phyloP scores from a whole-genome alignment of 2,329 filamentous ascomycete species.

The Fusarium torulosum region DNA sequence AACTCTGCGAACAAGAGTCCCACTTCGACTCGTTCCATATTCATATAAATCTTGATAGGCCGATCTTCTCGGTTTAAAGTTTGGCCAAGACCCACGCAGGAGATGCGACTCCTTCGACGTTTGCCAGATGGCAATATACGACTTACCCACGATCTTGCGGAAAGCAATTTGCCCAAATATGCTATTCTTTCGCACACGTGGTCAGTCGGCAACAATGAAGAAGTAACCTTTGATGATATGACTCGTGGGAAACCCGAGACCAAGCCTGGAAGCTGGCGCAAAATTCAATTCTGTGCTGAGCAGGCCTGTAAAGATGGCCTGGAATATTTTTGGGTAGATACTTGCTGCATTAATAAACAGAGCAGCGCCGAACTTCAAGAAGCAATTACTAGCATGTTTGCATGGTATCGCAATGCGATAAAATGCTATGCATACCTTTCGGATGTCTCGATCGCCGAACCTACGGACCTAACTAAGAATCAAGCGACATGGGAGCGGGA shows the following conservation, averaged over 20 bases:
- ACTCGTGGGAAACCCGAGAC: background rate
- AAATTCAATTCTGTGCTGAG: constrained; percentile 14
- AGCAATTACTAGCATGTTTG: constrained; percentile 37
- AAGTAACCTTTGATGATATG: constrained; percentile 20
- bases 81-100: background rate
- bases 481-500: background rate
- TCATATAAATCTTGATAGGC: background rate
- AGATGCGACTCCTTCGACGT: background rate
- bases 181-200: constrained; percentile 35
- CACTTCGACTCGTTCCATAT: background rate
- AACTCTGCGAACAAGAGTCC: background rate
- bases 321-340: constrained; percentile 35
- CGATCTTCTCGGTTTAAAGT: background rate
- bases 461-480: background rate
- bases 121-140: background rate
- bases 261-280: constrained; percentile 7
- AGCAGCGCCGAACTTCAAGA: constrained; percentile 32
- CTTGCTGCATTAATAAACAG: constrained; percentile 36
- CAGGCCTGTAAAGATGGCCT: constrained; percentile 23
- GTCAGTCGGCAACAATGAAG: constrained; percentile 1
- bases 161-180: constrained; percentile 3
- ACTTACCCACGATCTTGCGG: background rate
- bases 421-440: constrained; percentile 24
- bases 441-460: constrained; percentile 29
- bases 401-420: constrained; percentile 30